These are phyloP conservation scores for Phyllostachys edulis DNA, from an alignment of 176 grass and related monocot genomes.

Conservation along the genomic window DNA sequence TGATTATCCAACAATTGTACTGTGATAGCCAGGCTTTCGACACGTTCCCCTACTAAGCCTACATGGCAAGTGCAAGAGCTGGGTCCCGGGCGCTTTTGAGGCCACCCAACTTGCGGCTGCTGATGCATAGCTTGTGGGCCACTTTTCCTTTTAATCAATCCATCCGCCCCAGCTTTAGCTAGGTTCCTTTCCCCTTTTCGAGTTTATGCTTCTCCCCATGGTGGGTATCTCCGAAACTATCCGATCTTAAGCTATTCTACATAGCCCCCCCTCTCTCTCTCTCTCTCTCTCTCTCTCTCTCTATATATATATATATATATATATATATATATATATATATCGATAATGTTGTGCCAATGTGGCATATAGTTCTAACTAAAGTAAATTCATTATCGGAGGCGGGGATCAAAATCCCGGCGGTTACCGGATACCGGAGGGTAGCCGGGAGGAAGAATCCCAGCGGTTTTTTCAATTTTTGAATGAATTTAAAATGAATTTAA, in stretches of 20 bases:
- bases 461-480: too few species aligned
- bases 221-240: slow-evolving; percentile 40
- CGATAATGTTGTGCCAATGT: background rate
- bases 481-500: too few species aligned
- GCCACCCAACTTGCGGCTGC: slow-evolving; percentile 53
- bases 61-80: slow-evolving; percentile 39
- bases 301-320: background rate
- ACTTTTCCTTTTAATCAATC: slow-evolving; percentile 89
- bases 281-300: background rate
- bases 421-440: too few species aligned
- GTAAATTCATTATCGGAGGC: background rate
- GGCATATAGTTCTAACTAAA: background rate
- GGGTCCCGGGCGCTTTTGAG: slow-evolving; percentile 40
- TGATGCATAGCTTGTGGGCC: slow-evolving; percentile 56
- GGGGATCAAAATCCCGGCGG: too few species aligned
- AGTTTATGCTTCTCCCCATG: slow-evolving; percentile 70
- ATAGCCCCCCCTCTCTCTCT: background rate
- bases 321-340: background rate
- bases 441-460: too few species aligned
- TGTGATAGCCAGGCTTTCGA: slow-evolving; percentile 42
- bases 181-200: slow-evolving; percentile 81
- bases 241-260: slow-evolving; percentile 27
- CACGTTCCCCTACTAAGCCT: slow-evolving; percentile 39
- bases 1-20: slow-evolving; percentile 20
- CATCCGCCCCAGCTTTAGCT: slow-evolving; percentile 56